Evolutionary conservation across 192 early-diverging fungal genomes (phyloP).

Genomic region (Umbelopsis sp.): DNA sequence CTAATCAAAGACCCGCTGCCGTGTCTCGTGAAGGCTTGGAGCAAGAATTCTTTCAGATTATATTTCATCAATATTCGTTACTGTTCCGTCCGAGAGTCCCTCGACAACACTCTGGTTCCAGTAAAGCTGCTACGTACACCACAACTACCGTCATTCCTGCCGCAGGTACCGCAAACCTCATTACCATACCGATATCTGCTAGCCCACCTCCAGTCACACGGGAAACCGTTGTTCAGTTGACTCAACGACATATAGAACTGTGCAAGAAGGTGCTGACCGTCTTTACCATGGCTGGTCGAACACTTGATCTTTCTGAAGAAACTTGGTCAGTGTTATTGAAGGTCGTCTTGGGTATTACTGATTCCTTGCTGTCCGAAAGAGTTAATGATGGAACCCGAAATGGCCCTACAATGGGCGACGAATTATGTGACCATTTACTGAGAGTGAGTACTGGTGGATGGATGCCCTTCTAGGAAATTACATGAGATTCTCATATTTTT

Average conservation of each 20-base stretch:
- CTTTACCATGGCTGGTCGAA: slow-evolving; percentile 61
- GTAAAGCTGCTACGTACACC: background rate
- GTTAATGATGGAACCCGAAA: background rate
- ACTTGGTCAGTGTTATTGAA: slow-evolving; percentile 84
- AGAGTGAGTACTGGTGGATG: slow-evolving; percentile 46
- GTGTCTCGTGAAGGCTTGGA: slow-evolving; percentile 54
- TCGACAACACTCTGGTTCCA: slow-evolving; percentile 10
- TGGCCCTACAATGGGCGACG: slow-evolving; percentile 67
- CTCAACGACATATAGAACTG: slow-evolving; percentile 68
- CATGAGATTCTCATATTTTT: too few relatives aligned
- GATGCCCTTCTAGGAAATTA: too few relatives aligned
- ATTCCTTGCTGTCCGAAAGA: slow-evolving; percentile 68
- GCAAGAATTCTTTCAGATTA: slow-evolving; percentile 72
- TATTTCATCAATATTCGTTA: slow-evolving; percentile 78
- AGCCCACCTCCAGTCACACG: slow-evolving; percentile 14
- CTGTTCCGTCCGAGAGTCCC: slow-evolving; percentile 61
- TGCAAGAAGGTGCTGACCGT: slow-evolving; percentile 73
- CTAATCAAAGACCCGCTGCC: slow-evolving; percentile 56
- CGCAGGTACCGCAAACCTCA: background rate
- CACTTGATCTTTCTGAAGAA: slow-evolving; percentile 66
- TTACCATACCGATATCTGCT: background rate
- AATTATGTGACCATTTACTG: slow-evolving; percentile 72
- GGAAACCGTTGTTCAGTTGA: slow-evolving; percentile 32
- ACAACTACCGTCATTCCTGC: background rate
- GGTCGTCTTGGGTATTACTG: slow-evolving; percentile 76